Evolutionary conservation across 164 flowering plant genomes (phyloP).

Genomic region (Magnolia kwangsiensis): DNA sequence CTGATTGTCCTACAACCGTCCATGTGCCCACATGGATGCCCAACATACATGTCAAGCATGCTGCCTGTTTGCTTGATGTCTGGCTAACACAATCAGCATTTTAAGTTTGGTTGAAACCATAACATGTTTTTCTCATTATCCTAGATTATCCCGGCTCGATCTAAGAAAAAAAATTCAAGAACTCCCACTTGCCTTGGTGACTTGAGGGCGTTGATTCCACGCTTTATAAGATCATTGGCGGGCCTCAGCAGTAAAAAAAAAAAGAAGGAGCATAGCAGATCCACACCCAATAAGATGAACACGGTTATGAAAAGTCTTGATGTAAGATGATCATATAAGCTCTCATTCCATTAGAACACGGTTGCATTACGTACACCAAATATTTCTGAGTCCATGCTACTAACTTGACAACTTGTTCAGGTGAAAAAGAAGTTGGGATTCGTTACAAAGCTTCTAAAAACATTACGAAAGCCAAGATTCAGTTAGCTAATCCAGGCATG

Average conservation of each 20-base stretch:
- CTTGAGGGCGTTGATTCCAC: constrained; percentile 27
- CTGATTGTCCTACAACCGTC: background rate
- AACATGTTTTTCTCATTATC: background rate
- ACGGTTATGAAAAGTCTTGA: constrained; percentile 23
- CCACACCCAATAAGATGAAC: constrained; percentile 20
- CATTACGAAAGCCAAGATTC: background rate
- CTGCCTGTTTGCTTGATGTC: too few species aligned
- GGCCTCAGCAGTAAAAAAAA: constrained; percentile 19
- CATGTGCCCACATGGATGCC: background rate
- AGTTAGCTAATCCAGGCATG: background rate
- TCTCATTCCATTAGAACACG: background rate
- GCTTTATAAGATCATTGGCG: constrained; percentile 15
- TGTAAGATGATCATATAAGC: constrained; percentile 19
- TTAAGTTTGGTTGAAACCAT: background rate
- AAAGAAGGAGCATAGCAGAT: constrained; percentile 18
- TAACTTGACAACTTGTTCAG: background rate
- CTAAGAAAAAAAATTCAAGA: constrained; percentile 15
- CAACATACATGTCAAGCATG: background rate
- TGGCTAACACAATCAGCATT: too few species aligned
- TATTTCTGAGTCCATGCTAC: background rate
- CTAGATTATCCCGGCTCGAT: background rate
- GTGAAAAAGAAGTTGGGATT: background rate
- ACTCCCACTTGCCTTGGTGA: constrained; percentile 25
- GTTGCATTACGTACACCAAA: background rate
- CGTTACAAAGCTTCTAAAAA: background rate